Evolutionary conservation across 768 basidiomycete species (phyloP).

Genomic region (Lentinus brumalis): DNA sequence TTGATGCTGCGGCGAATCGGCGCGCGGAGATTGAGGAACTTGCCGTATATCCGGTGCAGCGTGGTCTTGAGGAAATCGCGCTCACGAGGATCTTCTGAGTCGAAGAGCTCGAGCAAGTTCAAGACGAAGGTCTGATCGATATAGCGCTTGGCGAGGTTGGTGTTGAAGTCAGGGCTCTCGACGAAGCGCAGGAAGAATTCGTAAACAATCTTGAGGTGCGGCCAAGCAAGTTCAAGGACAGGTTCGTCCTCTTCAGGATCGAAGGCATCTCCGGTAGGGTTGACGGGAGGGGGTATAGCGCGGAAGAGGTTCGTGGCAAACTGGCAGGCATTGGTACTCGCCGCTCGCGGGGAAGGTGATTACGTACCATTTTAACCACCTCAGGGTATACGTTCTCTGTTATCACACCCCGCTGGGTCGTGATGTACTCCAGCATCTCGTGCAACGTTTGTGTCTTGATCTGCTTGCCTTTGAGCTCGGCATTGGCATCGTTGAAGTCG

Average conservation of each 20-base stretch:
- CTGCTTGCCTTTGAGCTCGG: conserved; percentile 96
- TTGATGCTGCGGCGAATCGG: conserved; percentile 99
- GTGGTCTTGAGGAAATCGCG: conserved; percentile 99
- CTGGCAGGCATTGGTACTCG: conserved; percentile 42
- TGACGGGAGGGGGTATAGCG: conserved; percentile 99
- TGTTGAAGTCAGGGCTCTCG: conserved; percentile 97
- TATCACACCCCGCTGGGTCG: conserved; percentile 93
- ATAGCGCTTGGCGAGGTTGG: conserved; percentile 94
- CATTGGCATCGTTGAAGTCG: conserved; percentile 97
- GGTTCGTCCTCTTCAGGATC: conserved; percentile 99
- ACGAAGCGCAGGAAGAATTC: conserved; percentile 99
- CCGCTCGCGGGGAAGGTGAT: neutral
- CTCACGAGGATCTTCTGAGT: conserved; percentile 97
- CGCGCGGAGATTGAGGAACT: conserved; percentile 97
- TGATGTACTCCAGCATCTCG: conserved; percentile 99
- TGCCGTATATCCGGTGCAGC: conserved; percentile 97
- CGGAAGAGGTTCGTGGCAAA: conserved; percentile 99
- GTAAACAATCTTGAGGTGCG: conserved; percentile 98
- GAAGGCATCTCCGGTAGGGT: conserved; percentile 97
- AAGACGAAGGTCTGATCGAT: conserved; percentile 96
- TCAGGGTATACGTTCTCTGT: conserved; percentile 98
- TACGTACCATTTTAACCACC: conserved; percentile 93
- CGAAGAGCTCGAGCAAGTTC: conserved; percentile 95
- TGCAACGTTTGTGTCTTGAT: conserved; percentile 97
- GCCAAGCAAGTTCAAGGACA: conserved; percentile 98